phyloP scores from a whole-genome alignment of 352 stramenopile genomes.

The Phytophthora sojae region DNA sequence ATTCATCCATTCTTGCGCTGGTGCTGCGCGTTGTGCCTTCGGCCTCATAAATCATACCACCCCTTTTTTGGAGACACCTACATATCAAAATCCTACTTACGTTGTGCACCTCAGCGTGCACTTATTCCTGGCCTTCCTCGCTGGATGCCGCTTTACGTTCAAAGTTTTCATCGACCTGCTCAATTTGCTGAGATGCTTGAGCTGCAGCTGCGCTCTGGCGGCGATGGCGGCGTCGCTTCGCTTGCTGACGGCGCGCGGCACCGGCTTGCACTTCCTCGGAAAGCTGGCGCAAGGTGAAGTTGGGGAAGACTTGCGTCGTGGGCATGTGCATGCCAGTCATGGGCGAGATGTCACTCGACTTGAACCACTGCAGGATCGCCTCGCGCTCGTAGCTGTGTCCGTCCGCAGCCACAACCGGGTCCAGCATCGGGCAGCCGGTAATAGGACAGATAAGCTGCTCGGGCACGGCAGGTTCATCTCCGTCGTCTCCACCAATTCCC shows the following conservation, averaged over 20 bases:
- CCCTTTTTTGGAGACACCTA: conserved; percentile 12
- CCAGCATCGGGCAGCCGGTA: conserved; percentile 94
- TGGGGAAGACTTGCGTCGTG: conserved; percentile 80
- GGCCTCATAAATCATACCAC: conserved; percentile 37
- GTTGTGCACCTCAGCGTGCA: neutral
- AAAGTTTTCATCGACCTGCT: conserved; percentile 13
- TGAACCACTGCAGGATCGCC: conserved; percentile 95
- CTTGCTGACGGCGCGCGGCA: conserved; percentile 35
- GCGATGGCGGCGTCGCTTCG: conserved; percentile 15
- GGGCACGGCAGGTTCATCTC: conserved; percentile 41
- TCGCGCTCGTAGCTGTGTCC: conserved; percentile 98
- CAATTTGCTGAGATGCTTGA: conserved; percentile 12
- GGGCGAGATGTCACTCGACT: conserved; percentile 81
- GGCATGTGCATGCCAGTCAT: conserved; percentile 79
- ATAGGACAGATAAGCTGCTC: conserved; percentile 93
- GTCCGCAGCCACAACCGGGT: conserved; percentile 96
- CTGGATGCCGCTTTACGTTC: conserved; percentile 34
- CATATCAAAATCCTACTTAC: conserved; percentile 27
- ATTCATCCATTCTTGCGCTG: neutral
- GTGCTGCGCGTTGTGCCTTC: conserved; percentile 9
- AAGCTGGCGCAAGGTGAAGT: conserved; percentile 75
- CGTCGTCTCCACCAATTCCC: conserved; percentile 21
- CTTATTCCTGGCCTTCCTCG: conserved; percentile 35
- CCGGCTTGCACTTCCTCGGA: conserved; percentile 65
- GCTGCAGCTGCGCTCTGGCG: conserved; percentile 17